Conservation (phyloP, 306 rosid species). For the Malus sylvestris region DNA sequence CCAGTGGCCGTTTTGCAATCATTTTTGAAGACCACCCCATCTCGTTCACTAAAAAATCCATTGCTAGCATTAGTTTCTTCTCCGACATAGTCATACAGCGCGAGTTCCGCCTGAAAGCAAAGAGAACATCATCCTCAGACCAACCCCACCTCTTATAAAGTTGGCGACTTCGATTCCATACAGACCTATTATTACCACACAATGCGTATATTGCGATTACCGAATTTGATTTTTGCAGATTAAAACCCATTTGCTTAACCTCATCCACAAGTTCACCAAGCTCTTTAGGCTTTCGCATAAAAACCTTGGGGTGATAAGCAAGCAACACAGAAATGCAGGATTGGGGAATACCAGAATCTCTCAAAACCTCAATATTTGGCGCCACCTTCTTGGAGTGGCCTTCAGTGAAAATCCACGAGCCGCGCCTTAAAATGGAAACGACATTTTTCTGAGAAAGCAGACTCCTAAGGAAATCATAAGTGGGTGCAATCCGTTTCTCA, state of each 20-base stretch:
- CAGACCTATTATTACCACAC: background rate
- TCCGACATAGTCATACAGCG: conserved; percentile 16
- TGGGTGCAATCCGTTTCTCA: conserved; percentile 13
- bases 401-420: background rate
- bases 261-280: conserved; percentile 2
- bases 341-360: background rate
- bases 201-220: conserved; percentile 14
- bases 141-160: conserved; percentile 48
- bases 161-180: conserved; percentile 26
- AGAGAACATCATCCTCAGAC: background rate
- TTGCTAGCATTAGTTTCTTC: conserved; percentile 17
- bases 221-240: conserved; percentile 7
- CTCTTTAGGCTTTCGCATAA: background rate
- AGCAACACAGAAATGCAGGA: conserved; percentile 1
- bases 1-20: background rate
- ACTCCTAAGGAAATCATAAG: conserved; percentile 10
- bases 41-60: background rate
- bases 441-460: background rate
- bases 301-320: background rate
- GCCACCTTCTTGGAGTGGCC: background rate
- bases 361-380: conserved; percentile 17
- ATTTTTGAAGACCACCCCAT: conserved; percentile 18
- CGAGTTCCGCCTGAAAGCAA: conserved; percentile 11
- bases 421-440: background rate
- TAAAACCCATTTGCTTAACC: conserved; percentile 7